These are phyloP conservation scores for Yarrowia sp. DNA, from an alignment of 805 yeast species.

Conservation along the genomic window DNA sequence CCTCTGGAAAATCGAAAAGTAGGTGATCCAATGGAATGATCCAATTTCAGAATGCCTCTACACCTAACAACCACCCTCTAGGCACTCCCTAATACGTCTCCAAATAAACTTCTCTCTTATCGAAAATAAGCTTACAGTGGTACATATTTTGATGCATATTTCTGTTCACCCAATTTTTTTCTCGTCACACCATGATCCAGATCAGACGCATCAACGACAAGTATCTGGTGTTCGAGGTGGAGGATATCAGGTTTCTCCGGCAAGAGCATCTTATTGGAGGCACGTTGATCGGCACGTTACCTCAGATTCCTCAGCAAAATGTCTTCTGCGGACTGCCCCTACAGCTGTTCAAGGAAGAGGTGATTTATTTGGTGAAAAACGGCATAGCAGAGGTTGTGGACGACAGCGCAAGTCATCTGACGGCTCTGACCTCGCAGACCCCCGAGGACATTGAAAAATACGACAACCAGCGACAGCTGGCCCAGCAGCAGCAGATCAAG, in stretches of 20 bases:
- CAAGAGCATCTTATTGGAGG: constrained; percentile 65
- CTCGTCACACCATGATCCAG: constrained; percentile 12
- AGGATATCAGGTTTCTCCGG: constrained; percentile 54
- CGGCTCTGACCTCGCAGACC: constrained; percentile 28
- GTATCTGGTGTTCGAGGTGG: constrained; percentile 59
- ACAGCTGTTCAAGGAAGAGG: constrained; percentile 69
- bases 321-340: constrained; percentile 82
- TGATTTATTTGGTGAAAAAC: constrained; percentile 55
- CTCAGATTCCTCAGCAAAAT: constrained; percentile 92
- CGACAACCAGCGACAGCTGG: constrained; percentile 29
- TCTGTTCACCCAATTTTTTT: background rate
- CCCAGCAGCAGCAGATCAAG: constrained; percentile 31
- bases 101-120: background rate
- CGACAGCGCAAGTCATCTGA: constrained; percentile 38
- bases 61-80: too few relatives aligned
- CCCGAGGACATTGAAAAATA: constrained; percentile 30
- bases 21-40: too few relatives aligned
- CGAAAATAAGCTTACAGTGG: background rate
- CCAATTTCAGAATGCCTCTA: too few relatives aligned
- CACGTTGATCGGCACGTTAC: constrained; percentile 74
- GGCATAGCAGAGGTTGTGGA: constrained; percentile 48
- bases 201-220: constrained; percentile 34
- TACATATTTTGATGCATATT: constrained; percentile 2
- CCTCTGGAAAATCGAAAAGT: too few relatives aligned
- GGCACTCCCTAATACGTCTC: background rate